Evolutionary conservation across 108 stramenopile species (phyloP).

Genomic region (Conticribra guillardii): DNA sequence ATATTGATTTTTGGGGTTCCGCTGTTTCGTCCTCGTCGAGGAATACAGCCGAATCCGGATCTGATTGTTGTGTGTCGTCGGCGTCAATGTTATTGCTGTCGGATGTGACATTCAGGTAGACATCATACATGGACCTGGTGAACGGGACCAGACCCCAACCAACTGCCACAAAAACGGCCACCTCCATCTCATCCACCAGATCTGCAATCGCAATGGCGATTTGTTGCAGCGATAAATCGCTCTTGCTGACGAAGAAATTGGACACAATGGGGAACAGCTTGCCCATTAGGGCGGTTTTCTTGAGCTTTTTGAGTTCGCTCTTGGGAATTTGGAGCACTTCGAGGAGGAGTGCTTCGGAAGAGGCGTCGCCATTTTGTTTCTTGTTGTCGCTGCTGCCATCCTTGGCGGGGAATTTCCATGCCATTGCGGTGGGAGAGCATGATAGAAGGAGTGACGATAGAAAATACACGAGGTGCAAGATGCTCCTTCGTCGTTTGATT

Average conservation of each 20-base stretch:
- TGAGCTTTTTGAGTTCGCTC: neutral
- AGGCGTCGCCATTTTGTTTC: too few species aligned
- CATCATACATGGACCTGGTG: conserved; percentile 13
- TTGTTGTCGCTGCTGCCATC: too few species aligned
- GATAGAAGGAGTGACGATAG: too few species aligned
- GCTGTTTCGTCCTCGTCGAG: neutral
- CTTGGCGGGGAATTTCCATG: too few species aligned
- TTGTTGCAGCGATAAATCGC: conserved; percentile 23
- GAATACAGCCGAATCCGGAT: neutral
- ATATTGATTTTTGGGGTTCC: neutral
- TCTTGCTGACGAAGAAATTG: conserved; percentile 4
- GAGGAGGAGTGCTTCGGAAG: too few species aligned
- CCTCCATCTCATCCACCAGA: conserved; percentile 24
- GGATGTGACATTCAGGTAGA: conserved; percentile 20
- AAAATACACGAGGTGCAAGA: too few species aligned
- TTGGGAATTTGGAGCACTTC: neutral
- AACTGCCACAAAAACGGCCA: conserved; percentile 25
- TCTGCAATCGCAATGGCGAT: conserved; percentile 20
- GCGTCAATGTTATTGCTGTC: neutral
- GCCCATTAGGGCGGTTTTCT: conserved; percentile 8
- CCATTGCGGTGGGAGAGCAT: too few species aligned
- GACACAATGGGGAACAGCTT: conserved; percentile 10
- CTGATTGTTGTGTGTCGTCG: neutral
- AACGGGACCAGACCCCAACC: conserved; percentile 43
- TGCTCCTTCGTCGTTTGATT: too few species aligned